phyloP scores from a whole-genome alignment of 306 rosid genomes.

The Boehmeria nivea region DNA sequence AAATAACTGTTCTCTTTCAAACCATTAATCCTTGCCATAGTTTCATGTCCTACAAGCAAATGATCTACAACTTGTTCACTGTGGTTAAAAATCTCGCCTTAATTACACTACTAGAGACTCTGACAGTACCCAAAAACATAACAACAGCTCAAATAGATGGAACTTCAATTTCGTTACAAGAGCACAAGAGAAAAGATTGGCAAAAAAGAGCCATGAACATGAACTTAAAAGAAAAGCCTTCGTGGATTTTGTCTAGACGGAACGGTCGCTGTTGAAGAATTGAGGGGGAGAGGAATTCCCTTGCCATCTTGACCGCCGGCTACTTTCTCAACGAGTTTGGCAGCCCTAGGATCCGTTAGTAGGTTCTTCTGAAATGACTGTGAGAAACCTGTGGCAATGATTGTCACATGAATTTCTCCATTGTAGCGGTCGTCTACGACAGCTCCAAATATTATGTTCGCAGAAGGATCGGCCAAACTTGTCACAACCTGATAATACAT shows the following conservation, averaged over 20 bases:
- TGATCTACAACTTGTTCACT: not conserved
- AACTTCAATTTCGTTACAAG: conserved; percentile 44
- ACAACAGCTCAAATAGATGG: conserved; percentile 10
- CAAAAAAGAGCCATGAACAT: not conserved
- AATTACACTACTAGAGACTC: conserved; percentile 7
- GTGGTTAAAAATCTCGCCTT: not conserved
- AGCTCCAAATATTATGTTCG: conserved; percentile 91
- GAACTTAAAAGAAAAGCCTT: conserved; percentile 64
- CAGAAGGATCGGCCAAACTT: conserved; percentile 95
- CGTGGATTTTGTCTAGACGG: conserved; percentile 48
- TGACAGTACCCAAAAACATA: conserved; percentile 4
- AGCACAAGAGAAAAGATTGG: conserved; percentile 2
- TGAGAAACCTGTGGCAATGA: conserved; percentile 91
- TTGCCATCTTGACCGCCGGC: conserved; percentile 60
- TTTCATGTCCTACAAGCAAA: conserved; percentile 6
- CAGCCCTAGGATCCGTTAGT: conserved; percentile 82
- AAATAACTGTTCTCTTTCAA: not conserved
- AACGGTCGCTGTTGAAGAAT: conserved; percentile 31
- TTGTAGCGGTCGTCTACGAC: conserved; percentile 91
- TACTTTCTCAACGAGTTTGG: conserved; percentile 54
- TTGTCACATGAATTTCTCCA: conserved; percentile 90
- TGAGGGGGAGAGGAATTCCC: conserved; percentile 43
- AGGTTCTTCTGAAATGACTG: conserved; percentile 86
- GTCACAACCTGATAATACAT: conserved; percentile 69
- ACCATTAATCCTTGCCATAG: not conserved